phyloP scores from a whole-genome alignment of 75 land plant species.

The Cupressus sempervirens region DNA sequence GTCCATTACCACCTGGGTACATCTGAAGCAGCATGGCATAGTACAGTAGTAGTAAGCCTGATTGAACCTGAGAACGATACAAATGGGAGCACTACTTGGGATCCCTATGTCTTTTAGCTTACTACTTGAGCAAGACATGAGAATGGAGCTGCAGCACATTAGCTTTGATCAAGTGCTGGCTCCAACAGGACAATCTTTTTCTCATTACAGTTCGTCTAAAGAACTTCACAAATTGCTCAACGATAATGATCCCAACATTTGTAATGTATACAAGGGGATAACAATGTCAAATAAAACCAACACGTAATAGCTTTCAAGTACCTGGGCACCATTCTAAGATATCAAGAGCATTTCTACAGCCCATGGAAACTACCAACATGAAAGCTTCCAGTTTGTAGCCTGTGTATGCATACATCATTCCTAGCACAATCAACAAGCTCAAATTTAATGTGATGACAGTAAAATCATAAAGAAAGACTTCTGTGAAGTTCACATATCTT shows the following conservation, averaged over 20 bases:
- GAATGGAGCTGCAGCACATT: background rate
- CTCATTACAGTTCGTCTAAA: background rate
- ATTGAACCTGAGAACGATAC: background rate
- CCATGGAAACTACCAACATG: constrained; percentile 3
- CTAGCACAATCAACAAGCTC: constrained; percentile 2
- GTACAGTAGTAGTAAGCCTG: background rate
- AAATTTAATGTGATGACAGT: constrained; percentile 1
- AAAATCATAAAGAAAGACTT: background rate
- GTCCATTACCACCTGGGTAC: background rate
- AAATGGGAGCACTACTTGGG: background rate
- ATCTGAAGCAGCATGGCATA: background rate
- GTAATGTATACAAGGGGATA: constrained; percentile 2
- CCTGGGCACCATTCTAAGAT: constrained; percentile 10
- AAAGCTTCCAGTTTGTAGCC: constrained; percentile 2
- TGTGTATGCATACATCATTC: constrained; percentile 7
- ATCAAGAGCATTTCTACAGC: constrained; percentile 8
- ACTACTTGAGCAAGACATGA: constrained; percentile 6
- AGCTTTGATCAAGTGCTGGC: constrained; percentile 1
- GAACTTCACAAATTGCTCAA: background rate
- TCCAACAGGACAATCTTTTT: background rate
- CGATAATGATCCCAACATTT: constrained; percentile 5
- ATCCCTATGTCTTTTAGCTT: background rate
- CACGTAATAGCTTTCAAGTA: constrained; percentile 10
- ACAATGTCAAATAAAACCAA: constrained; percentile 11
- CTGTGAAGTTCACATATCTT: constrained; percentile 3